These are phyloP conservation scores for Clausena lansium DNA, from an alignment of 345 rosid species.

Conservation along the genomic window DNA sequence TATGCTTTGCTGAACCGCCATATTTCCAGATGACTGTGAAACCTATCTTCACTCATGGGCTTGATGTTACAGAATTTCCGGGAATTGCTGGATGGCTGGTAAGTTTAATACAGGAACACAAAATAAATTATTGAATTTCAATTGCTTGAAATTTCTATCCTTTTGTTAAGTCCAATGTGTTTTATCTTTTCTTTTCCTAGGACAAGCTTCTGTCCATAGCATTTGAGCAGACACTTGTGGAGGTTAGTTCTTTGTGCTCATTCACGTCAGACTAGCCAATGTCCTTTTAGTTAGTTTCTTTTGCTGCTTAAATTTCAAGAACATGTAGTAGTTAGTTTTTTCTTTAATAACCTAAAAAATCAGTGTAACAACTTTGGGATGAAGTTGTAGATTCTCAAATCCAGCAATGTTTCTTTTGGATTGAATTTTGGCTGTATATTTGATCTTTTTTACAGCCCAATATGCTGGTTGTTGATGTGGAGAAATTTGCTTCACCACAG, in stretches of 20 bases:
- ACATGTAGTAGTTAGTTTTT: background rate
- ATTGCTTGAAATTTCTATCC: slow-evolving; percentile 10
- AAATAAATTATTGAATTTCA: slow-evolving; percentile 10
- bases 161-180: slow-evolving; percentile 4
- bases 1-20: slow-evolving; percentile 97
- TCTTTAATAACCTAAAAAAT: background rate
- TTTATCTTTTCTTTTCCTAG: slow-evolving; percentile 40
- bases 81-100: slow-evolving; percentile 99
- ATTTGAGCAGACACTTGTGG: slow-evolving; percentile 85
- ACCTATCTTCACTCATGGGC: slow-evolving; percentile 70
- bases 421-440: slow-evolving; percentile 17
- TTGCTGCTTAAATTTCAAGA: background rate
- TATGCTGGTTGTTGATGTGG: slow-evolving; percentile 93
- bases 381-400: background rate
- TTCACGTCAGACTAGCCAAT: background rate
- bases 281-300: slow-evolving; percentile 1
- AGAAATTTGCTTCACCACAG: slow-evolving; percentile 63
- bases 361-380: background rate
- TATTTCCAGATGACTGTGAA: slow-evolving; percentile 92
- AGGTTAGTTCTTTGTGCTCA: slow-evolving; percentile 37
- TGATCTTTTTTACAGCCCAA: slow-evolving; percentile 65
- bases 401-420: background rate
- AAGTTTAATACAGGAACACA: slow-evolving; percentile 28
- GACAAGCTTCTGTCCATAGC: slow-evolving; percentile 86
- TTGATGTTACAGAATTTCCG: slow-evolving; percentile 87